Evolutionary conservation across 306 rosid species (phyloP), one percentile per base, ranked within the genome.

Genomic region (Ammopiptanthus mongolicus): DNA sequence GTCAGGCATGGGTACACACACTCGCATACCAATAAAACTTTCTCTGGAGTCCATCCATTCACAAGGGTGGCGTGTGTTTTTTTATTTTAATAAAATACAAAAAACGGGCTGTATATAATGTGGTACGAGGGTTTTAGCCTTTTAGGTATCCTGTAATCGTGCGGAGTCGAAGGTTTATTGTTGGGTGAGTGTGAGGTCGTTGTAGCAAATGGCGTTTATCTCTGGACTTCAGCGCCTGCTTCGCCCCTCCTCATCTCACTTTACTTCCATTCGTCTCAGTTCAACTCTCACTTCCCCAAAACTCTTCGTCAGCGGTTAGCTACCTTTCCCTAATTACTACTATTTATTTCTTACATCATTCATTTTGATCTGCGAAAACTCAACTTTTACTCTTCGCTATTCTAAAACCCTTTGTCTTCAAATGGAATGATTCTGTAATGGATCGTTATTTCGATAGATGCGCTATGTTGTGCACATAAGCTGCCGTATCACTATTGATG

Each of bases 281-380:
- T 86, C 98, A 58, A 90, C 98, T 77, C 97, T 92, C 82, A 92
- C 93, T 18, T 79, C 89, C 18, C 92, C 94, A 0, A 92, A 85
- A 81, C 94, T 90, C 34, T 92, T 92, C 82, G 69, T 92, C 77
- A 90, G 94, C 73, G 94, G 96, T 92, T 23, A 83, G 74, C 18
- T 22, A 5, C 65, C 4, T 18, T 28, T 33, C 39, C 17, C 7
- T 39, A 37, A 33, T 65, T 22, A 3, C 6, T 8, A 1, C 6
- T 8, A 1, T 39, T 5, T 14, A 1, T 47, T 2, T 1, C 5
- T 67, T 67, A n/a, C 12, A 36, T 65, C 4, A 46, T 34, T 62
- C 53, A 2, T 21, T 50, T 34, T 63, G 1, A 22, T 61, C 2
- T 41, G 18, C 0, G 2, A 29, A 64, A 31, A 4, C 1, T 4